Evolutionary conservation across 495 filamentous ascomycete species (phyloP).

Genomic region (Thermochaetoides thermophila): DNA sequence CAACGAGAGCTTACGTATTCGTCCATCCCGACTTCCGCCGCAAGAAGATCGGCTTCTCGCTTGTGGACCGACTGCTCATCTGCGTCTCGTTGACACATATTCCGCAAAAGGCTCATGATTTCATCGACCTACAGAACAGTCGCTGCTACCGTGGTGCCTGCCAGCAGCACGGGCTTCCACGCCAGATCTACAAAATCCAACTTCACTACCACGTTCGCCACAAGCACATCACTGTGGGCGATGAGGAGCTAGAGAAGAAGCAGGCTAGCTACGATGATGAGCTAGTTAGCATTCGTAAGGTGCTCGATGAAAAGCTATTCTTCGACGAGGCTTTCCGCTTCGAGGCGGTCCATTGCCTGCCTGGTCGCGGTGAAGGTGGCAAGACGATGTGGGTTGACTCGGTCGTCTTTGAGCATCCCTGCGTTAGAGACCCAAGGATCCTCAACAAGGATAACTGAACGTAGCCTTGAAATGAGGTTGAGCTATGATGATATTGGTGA

Average conservation of each 20-base stretch:
- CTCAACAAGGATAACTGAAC: background rate
- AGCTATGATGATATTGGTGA: too few species aligned
- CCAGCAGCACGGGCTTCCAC: slow-evolving; percentile 6
- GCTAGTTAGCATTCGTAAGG: slow-evolving; percentile 15
- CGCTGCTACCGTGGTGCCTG: slow-evolving; percentile 11
- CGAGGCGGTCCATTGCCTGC: slow-evolving; percentile 5
- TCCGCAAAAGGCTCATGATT: slow-evolving; percentile 14
- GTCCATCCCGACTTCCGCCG: slow-evolving; percentile 21
- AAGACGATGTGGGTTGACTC: slow-evolving; percentile 13
- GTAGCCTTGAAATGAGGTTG: too few species aligned
- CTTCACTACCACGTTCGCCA: slow-evolving; percentile 14
- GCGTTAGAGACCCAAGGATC: slow-evolving; percentile 1
- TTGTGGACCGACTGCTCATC: slow-evolving; percentile 23
- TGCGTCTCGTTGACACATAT: slow-evolving; percentile 15
- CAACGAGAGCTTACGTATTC: slow-evolving; percentile 19
- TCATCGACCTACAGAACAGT: slow-evolving; percentile 14
- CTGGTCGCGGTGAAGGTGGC: slow-evolving; percentile 1
- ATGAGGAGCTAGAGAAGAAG: slow-evolving; percentile 5
- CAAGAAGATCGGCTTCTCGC: slow-evolving; percentile 20
- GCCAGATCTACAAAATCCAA: slow-evolving; percentile 15
- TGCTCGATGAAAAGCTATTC: slow-evolving; percentile 13
- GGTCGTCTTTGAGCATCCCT: slow-evolving; percentile 17
- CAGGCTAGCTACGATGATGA: slow-evolving; percentile 8
- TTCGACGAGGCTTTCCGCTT: slow-evolving; percentile 12
- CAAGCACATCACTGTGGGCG: background rate